These are phyloP conservation scores for Cnidoscolus chayamansa DNA, from an alignment of 441 rosid species.

Conservation along the genomic window DNA sequence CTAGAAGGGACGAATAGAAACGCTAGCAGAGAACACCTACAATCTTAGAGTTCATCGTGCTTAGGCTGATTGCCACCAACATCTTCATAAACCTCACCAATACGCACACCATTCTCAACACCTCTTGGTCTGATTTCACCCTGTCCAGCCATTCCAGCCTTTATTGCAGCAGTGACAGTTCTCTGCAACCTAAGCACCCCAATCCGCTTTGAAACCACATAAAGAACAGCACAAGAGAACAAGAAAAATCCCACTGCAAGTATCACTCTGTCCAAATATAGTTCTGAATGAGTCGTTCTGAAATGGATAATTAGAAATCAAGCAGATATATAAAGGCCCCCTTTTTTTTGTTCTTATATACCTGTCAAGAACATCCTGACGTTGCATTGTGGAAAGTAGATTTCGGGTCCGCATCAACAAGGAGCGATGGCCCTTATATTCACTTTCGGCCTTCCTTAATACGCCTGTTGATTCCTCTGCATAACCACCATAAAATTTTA, in stretches of 20 bases:
- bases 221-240: constrained; percentile 70
- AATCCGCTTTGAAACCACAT: constrained; percentile 78
- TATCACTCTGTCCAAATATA: constrained; percentile 49
- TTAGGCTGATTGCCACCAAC: constrained; percentile 35
- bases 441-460: constrained; percentile 79
- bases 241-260: constrained; percentile 55
- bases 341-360: constrained; percentile 14
- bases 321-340: neutral
- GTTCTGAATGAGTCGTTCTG: constrained; percentile 18
- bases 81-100: constrained; percentile 36
- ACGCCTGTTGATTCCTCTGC: constrained; percentile 85
- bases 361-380: constrained; percentile 89
- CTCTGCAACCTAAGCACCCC: constrained; percentile 73
- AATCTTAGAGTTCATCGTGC: constrained; percentile 68
- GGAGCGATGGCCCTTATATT: constrained; percentile 90
- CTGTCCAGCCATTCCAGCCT: constrained; percentile 58
- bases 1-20: no score
- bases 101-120: constrained; percentile 39
- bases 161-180: constrained; percentile 69
- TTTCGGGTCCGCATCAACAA: constrained; percentile 74
- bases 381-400: constrained; percentile 89
- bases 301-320: constrained; percentile 9
- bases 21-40: neutral
- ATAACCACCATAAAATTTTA: constrained; percentile 17
- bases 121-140: constrained; percentile 36